Evolutionary conservation across 257 asterid species (phyloP), one percentile per base, ranked within the genome.

Genomic region (Salvia rosmarinus): DNA sequence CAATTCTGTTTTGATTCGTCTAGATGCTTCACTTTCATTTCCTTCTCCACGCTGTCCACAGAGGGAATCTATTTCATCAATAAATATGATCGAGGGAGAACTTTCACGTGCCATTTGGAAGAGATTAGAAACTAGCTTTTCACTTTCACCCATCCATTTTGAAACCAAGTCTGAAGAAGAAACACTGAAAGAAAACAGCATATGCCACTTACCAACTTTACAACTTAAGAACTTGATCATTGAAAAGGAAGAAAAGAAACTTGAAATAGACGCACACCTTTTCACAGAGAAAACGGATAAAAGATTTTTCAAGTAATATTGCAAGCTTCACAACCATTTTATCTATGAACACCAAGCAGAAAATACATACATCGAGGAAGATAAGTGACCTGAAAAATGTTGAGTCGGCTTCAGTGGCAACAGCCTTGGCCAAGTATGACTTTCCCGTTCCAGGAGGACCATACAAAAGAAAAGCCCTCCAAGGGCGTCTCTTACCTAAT

Each of bases 81-180:
- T 50, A 71, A 95, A 95, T 74, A 95, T 95, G 75, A 95, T 91
- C 57, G 99, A 84, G 14, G n/a, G 99, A 66, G 97, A 82, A 76
- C 99, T 95, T 76, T 95, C 99, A n/a, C n/a, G 99, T 49, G 98
- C 95, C 99, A 95, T 91, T 79, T 95, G 90, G 81, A 95, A 91
- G 71, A 95, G 97, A 77, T 89, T 95, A 43, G 99, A 91, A 61
- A 95, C 99, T 17, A 95, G 96, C 87, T 95, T 95, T 74, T 95
- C 99, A 87, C 99, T 95, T 82, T 95, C 99, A 60, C 99, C 99
- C 99, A 95, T 95, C 99, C 99, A 95, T 75, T 95, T 95, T n/a
- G 99, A 95, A 37, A 95, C 99, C 77, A 95, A 87, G 77, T 95
- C 99, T 25, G 99, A 95, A 39, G 99, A 95, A 12, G 98, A 95